Conservation (phyloP, 805 yeast species). For the Lachancea mirantina region DNA sequence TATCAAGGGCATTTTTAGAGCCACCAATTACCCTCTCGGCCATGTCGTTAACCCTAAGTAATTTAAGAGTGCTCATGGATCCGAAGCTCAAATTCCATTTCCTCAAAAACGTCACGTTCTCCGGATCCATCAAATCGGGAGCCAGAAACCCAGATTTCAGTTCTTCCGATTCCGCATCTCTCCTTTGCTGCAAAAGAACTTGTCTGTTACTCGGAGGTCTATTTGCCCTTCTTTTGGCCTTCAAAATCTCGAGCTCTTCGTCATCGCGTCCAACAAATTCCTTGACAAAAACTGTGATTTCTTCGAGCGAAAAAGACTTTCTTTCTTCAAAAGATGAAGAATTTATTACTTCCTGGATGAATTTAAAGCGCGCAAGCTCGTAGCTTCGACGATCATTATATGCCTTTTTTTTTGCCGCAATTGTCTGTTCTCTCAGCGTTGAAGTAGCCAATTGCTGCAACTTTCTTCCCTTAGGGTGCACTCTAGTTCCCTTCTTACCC, state of each 20-base stretch:
- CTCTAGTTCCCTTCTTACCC: conserved; percentile 24
- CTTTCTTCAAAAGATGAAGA: conserved; percentile 34
- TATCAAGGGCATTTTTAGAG: conserved; percentile 5
- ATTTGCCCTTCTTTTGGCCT: conserved; percentile 68
- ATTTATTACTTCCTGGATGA: conserved; percentile 52
- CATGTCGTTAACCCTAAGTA: conserved; percentile 30
- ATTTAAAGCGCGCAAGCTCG: conserved; percentile 51
- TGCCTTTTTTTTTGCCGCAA: conserved; percentile 50
- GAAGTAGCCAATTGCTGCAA: conserved; percentile 80
- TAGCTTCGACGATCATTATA: conserved; percentile 53
- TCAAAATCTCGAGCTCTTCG: conserved; percentile 62
- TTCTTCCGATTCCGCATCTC: conserved; percentile 53
- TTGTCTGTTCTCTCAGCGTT: conserved; percentile 71
- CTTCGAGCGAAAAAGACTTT: conserved; percentile 44
- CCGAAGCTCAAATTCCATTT: conserved; percentile 82
- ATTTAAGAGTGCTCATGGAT: conserved; percentile 57
- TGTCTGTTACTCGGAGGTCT: conserved; percentile 76
- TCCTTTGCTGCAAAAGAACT: conserved; percentile 53
- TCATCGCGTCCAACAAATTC: conserved; percentile 62
- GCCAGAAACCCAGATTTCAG: conserved; percentile 61
- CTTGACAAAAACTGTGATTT: conserved; percentile 53
- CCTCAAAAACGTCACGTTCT: conserved; percentile 52
- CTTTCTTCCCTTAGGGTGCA: conserved; percentile 85
- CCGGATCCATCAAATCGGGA: conserved; percentile 62
- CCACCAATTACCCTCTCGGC: conserved; percentile 25